Base-by-base conservation (phyloP, 2,329 filamentous ascomycete genomes). In the Rosellinia necatrix region DNA sequence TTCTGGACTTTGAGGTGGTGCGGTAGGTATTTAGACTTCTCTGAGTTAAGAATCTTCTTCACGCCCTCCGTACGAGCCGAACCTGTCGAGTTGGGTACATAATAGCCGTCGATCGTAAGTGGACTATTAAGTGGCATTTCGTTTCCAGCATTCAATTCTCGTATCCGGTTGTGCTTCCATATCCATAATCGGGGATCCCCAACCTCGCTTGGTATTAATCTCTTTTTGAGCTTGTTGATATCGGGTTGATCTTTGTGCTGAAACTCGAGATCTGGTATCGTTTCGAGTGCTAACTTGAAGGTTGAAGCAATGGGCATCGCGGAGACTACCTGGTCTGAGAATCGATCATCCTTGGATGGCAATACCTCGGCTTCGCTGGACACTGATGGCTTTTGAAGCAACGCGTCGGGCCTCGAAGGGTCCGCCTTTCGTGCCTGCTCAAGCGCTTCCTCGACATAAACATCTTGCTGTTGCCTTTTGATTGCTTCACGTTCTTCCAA, bases 1-100 rank as follows among this genome's bases (percentile, higher is more conserved):
- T 89, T 94, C 72, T 94, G 90, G 17, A 99, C 91, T 70, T 96
- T 96, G 76, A 99, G 94, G 63, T 96, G 92, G 78, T 99, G 94
- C 35, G 94, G 94, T 6, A 99, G 82, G 70, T 99, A 99, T 71
- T 97, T 96, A 24, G 92, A 96, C 78, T 99, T 99, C 72, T 99
- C 94, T 0, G 91, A 91, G 72, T 99, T 96, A 60, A 96, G 82
- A 53, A 99, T 97, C 78, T 93, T 96, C 78, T 96, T 93, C 67
- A 92, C 87, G 24, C 92, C 92, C 75, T 99, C 92, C 0, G 94
- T 97, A 53, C 94, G 85, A 53, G 94, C 94, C 65, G 86, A 90
- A 29, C 94, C 94, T 8, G 91, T 91, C 0, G 81, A 60, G 64
- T 97, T 99, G 0, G 90, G 86, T 35, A 97, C 90, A 69, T 97